phyloP scores from a whole-genome alignment of 2,329 filamentous ascomycete genomes.

The Ophiostoma ips region DNA sequence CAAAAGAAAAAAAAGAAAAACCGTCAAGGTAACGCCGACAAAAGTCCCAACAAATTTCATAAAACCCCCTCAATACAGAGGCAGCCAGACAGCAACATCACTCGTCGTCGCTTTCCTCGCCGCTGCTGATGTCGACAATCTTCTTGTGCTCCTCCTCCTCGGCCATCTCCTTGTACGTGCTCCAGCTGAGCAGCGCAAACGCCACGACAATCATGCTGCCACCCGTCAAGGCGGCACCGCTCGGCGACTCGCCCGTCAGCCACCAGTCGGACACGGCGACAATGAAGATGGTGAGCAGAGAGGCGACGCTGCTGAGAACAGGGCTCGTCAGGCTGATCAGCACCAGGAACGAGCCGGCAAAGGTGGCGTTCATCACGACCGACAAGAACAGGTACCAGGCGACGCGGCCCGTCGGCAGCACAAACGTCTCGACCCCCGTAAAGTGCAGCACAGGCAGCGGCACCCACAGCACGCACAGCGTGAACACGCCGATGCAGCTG shows the following conservation, averaged over 20 bases:
- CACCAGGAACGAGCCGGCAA: constrained; percentile 85
- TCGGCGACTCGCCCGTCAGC: constrained; percentile 63
- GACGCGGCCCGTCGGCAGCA: constrained; percentile 62
- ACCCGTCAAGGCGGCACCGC: constrained; percentile 62
- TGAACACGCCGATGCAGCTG: constrained; percentile 75
- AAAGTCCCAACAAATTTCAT: no score
- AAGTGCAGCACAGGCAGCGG: constrained; percentile 75
- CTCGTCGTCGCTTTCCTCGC: constrained; percentile 14
- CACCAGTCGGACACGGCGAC: constrained; percentile 87
- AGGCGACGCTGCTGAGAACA: constrained; percentile 82
- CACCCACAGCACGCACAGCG: constrained; percentile 77
- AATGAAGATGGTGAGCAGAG: constrained; percentile 90
- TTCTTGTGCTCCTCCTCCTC: constrained; percentile 59
- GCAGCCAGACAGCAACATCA: not conserved
- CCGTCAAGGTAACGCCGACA: no score
- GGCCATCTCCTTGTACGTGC: constrained; percentile 84
- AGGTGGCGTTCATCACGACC: constrained; percentile 76
- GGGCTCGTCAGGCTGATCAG: constrained; percentile 87
- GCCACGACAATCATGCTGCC: constrained; percentile 77
- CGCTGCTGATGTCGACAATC: constrained; percentile 14
- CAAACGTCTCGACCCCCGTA: constrained; percentile 67
- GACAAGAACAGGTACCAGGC: constrained; percentile 69
- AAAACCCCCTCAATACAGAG: no score
- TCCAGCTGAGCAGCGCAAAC: constrained; percentile 78
- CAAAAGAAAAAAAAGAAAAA: no score